Base-by-base conservation (phyloP, 371 early-diverging fungal genomes). In the Rhizopus stolonifer region DNA sequence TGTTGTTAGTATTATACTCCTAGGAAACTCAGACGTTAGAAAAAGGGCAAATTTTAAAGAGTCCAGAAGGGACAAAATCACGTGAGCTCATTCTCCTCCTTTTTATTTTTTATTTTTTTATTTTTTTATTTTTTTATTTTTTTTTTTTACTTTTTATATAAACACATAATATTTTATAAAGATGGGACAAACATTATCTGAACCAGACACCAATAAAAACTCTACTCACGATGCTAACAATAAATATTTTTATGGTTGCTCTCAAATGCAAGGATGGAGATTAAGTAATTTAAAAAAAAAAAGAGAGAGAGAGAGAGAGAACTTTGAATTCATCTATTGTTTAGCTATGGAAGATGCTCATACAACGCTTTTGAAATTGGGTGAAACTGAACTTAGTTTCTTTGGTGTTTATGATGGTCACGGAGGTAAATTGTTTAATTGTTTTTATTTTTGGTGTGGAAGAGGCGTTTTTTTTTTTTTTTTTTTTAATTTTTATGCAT, bases 261-360 rank as follows among this genome's bases (percentile, higher is more conserved):
- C 91, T 25, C 81, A 84, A 33, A 98, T 98, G 98, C 97, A 98
- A 79, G 98, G 98, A 52, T 98, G 98, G 98, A 84, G 98, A 71
- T 82, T 96, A 56, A 91, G 95, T 95, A 90, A 62, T 32, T 39
- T 13, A 4, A 34, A 34, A 29, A 44, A 43, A 19, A n/a, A 36
- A 36, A 36, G 15, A 15, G n/a, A 36, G 15, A 22, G 17, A 1
- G 11, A 24, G n/a, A 45, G 21, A 42, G 7, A 46, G 9, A 36
- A 36, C 34, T 6, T 44, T 33, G 4, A 31, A 6, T 33, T 33
- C 8, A 14, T 34, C 17, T 9, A 21, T 22, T n/a, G 22, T 22
- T 54, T 74, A 92, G 92, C 86, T 49, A 95, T 95, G 96, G 96
- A 95, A 77, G 96, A 96, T 67, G 94, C 94, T 6, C 96, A 96